A percentile compares a stretch with the other conserved stretches of the same genome.
phyloP scores from a whole-genome alignment of 257 asterid species.

The Jacaranda copaia region DNA sequence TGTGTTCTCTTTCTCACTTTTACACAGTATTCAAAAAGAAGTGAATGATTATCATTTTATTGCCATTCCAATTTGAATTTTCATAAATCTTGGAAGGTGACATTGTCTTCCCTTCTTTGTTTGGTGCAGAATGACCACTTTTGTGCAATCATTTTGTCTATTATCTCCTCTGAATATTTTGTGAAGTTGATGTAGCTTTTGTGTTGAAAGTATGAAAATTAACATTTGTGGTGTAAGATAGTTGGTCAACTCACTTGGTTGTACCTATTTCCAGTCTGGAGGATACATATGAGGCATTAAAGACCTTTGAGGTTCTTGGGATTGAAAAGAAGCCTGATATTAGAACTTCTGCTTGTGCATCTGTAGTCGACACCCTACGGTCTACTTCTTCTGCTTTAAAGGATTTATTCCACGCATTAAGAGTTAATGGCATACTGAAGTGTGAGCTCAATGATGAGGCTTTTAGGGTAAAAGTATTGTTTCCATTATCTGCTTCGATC shows the following conservation, averaged over 20 bases:
- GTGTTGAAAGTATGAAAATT: slow-evolving; percentile 1
- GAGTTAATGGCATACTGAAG: slow-evolving; percentile 70
- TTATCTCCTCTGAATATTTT: not conserved
- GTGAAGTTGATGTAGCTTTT: not conserved
- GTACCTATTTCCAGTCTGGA: slow-evolving; percentile 64
- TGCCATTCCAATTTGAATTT: slow-evolving; percentile 7
- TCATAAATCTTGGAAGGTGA: not conserved
- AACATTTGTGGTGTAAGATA: slow-evolving; percentile 21
- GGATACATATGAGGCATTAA: slow-evolving; percentile 80
- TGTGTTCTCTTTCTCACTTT: not conserved
- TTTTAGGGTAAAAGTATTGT: slow-evolving; percentile 53
- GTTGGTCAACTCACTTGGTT: slow-evolving; percentile 31
- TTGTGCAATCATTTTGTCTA: slow-evolving; percentile 21
- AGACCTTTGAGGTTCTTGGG: slow-evolving; percentile 86
- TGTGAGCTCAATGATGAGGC: slow-evolving; percentile 67
- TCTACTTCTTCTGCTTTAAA: slow-evolving; percentile 65
- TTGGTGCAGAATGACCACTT: slow-evolving; percentile 10
- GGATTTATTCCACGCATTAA: slow-evolving; percentile 74
- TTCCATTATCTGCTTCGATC: slow-evolving; percentile 20
- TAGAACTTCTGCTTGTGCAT: slow-evolving; percentile 61
- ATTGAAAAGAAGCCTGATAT: slow-evolving; percentile 61
- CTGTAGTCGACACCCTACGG: slow-evolving; percentile 61
- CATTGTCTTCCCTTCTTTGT: slow-evolving; percentile 7
- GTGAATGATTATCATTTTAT: not conserved
- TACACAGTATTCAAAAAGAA: slow-evolving; percentile 1